Evolutionary conservation across 441 rosid species (phyloP).

Genomic region (Kokia cookei): DNA sequence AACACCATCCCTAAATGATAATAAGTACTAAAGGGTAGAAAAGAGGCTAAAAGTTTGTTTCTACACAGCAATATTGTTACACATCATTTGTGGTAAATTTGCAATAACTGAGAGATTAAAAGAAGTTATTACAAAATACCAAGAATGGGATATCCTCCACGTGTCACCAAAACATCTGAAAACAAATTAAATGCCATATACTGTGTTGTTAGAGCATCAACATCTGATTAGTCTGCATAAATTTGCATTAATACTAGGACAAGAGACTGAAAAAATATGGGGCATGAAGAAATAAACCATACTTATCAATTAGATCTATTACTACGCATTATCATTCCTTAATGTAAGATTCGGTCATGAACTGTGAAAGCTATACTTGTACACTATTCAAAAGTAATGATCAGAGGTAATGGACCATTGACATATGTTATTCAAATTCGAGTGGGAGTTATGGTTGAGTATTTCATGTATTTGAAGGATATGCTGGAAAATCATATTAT

Average conservation of each 20-base stretch:
- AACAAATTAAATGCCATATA: constrained; percentile 2
- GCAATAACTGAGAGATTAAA: neutral
- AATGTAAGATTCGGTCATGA: neutral
- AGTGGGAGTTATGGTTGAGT: too few relatives aligned
- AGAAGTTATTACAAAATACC: neutral
- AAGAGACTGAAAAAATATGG: neutral
- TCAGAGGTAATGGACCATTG: neutral
- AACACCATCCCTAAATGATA: neutral
- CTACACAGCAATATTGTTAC: neutral
- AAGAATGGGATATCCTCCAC: neutral
- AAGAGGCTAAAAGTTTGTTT: neutral
- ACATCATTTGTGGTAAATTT: neutral
- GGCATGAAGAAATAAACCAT: neutral
- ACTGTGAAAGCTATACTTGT: neutral
- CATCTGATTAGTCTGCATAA: constrained; percentile 17
- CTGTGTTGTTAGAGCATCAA: neutral
- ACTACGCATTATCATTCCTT: neutral
- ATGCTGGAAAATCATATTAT: too few relatives aligned
- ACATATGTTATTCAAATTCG: too few relatives aligned
- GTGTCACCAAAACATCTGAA: neutral
- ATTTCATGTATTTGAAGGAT: too few relatives aligned
- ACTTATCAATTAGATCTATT: neutral
- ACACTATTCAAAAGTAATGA: neutral
- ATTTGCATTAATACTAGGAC: neutral
- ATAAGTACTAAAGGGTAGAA: neutral